These are phyloP conservation scores for Neolecta irregularis DNA, from an alignment of 1,139 yeast species.

Conservation along the genomic window DNA sequence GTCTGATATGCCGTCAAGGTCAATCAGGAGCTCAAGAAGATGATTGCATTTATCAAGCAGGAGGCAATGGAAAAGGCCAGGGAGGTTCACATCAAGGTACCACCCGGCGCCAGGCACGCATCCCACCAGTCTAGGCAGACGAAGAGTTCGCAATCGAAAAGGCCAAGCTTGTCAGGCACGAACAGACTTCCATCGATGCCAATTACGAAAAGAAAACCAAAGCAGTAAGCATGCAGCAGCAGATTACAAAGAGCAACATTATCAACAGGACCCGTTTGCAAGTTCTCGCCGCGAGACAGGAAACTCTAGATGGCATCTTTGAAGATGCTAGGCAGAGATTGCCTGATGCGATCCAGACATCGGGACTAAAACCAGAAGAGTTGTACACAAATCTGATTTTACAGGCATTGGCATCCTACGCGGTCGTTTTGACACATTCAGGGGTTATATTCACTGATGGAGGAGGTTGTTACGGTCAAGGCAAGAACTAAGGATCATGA, in stretches of 20 bases:
- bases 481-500: conserved; percentile 57
- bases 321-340: conserved; percentile 52
- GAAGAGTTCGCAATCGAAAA: conserved; percentile 98
- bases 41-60: conserved; percentile 97
- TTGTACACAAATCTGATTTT: conserved; percentile 65
- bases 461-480: conserved; percentile 44
- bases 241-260: conserved; percentile 85
- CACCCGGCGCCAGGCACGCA: conserved; percentile 9
- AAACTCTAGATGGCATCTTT: conserved; percentile 59
- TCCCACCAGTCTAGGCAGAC: conserved; percentile 42
- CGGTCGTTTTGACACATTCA: neutral
- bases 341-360: conserved; percentile 37
- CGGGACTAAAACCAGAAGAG: conserved; percentile 48
- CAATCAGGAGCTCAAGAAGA: conserved; percentile 85
- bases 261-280: conserved; percentile 90
- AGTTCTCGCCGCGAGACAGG: conserved; percentile 74
- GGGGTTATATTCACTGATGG: conserved; percentile 55
- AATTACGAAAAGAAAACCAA: conserved; percentile 70
- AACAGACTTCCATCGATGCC: conserved; percentile 75
- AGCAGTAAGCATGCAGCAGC: conserved; percentile 85
- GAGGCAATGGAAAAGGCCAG: conserved; percentile 98
- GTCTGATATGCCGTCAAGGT: no score
- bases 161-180: conserved; percentile 84
- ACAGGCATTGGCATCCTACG: conserved; percentile 30
- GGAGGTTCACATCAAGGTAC: conserved; percentile 69